Evolutionary conservation across 768 basidiomycete species (phyloP).

Genomic region (Rhodosporidiobolus odoratus): DNA sequence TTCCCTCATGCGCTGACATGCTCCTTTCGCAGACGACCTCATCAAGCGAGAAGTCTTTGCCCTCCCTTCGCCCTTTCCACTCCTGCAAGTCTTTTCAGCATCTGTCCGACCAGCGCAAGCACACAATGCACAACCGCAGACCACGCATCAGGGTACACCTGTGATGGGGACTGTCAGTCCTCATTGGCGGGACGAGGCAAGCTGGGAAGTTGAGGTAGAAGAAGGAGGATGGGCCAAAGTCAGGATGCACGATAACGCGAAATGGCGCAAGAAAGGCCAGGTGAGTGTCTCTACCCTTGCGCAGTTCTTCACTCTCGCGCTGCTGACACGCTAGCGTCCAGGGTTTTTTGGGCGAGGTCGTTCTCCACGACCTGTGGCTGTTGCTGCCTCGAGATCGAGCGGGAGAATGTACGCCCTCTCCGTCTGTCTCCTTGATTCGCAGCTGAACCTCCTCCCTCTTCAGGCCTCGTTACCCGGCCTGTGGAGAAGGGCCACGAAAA

Average conservation of each 20-base stretch:
- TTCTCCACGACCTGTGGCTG: conserved; percentile 10
- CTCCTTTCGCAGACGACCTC: conserved; percentile 29
- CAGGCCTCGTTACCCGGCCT: conserved; percentile 9
- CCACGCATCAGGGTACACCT: not conserved
- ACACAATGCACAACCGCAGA: conserved; percentile 2
- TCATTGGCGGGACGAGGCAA: conserved; percentile 14
- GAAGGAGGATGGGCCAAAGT: conserved; percentile 21
- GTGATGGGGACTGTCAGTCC: not conserved
- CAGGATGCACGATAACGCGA: conserved; percentile 22
- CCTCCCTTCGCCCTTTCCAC: conserved; percentile 19
- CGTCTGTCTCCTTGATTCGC: no score
- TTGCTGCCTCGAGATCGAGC: conserved; percentile 2
- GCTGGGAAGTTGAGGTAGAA: conserved; percentile 21
- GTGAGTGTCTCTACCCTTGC: not conserved
- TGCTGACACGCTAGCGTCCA: not conserved
- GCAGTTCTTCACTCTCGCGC: not conserved
- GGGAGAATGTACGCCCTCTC: conserved; percentile 8
- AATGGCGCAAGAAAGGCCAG: conserved; percentile 24
- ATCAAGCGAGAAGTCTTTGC: conserved; percentile 39
- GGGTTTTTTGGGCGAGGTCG: conserved; percentile 37
- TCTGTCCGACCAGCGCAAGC: not conserved
- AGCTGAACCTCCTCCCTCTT: not conserved
- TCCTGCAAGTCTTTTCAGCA: conserved; percentile 15
- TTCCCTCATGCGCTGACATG: not conserved
- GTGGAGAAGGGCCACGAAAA: conserved; percentile 33